Base-by-base conservation (phyloP, 2,329 filamentous ascomycete genomes). In the Diplocarpon mali region DNA sequence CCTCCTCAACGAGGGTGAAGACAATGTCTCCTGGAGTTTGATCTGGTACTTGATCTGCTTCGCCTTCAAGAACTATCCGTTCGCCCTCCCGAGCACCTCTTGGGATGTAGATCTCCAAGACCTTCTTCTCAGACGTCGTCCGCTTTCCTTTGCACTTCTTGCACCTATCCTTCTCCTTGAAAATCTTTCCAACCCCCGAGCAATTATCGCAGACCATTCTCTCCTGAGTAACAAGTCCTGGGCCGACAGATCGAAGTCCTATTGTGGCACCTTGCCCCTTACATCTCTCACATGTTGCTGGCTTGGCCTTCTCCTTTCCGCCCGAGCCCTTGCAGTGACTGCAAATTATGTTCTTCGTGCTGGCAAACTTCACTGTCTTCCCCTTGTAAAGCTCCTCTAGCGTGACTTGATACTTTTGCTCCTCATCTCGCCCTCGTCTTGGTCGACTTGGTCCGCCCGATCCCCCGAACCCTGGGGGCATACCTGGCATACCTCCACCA, bases 131-230 rank as follows among this genome's bases (percentile, higher is more conserved):
- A 58, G 88, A 83, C 36, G 80, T 78, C 12, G 86, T 88, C 51
- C 86, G 78, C 65, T 85, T 85, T 60, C 92, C 92, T 69, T 96
- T 96, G 78, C 92, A 98, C 71, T 92, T 95, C 73, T 94, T 95
- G 73, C 92, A 98, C 62, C 87, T 86, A 61, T 98, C 92, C 71
- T 96, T 96, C 61, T 95, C 87, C 65, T 90, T 90, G 69, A 80
- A 94, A 60, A 89, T 80, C 60, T 81, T 80, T 5, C 92, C 92
- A n/a, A 80, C 76, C 29, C 89, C 90, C 48, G 80, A 74, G 67
- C 92, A 98, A 58, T 83, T 80, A 57, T 83, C 80, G 65, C 92
- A 98, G 30, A 80, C 66, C 31, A 89, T 78, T 6, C 81, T 78
- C 58, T 87, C 82, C 59, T 87, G 83, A 27, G 86, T 85, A 51